Conservation (phyloP, 2,329 filamentous ascomycete genomes). For the Diaporthe sp. region DNA sequence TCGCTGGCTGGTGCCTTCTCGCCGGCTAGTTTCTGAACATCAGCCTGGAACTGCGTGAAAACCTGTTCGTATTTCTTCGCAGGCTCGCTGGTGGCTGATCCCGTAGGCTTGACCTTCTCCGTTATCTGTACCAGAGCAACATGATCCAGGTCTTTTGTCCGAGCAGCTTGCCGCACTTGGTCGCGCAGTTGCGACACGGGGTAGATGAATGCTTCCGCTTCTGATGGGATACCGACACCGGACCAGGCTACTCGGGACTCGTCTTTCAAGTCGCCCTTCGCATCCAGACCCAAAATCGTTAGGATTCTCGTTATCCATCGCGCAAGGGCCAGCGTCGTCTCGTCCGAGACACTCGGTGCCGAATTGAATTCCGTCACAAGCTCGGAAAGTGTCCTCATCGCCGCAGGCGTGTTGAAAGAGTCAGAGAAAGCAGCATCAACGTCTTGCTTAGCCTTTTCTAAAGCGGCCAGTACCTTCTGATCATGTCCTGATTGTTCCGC, state of each 20-base stretch:
- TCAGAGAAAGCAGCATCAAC: constrained; percentile 71
- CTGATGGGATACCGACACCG: constrained; percentile 70
- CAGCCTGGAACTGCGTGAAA: constrained; percentile 50
- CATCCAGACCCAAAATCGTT: constrained; percentile 73
- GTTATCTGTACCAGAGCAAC: constrained; percentile 35
- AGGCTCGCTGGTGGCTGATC: constrained; percentile 28
- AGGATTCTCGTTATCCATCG: constrained; percentile 74
- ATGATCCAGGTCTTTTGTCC: constrained; percentile 51
- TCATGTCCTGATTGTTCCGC: constrained; percentile 38
- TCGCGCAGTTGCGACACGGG: constrained; percentile 56
- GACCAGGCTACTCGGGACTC: constrained; percentile 68
- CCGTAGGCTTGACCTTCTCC: constrained; percentile 35
- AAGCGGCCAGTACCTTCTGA: constrained; percentile 55
- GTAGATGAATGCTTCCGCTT: constrained; percentile 69
- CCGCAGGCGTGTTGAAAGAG: constrained; percentile 75
- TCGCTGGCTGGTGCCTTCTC: constrained; percentile 63
- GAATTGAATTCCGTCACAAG: constrained; percentile 74
- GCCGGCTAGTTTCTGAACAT: constrained; percentile 53
- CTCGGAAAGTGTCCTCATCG: constrained; percentile 70
- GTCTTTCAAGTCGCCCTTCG: constrained; percentile 49
- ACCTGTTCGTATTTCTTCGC: constrained; percentile 43
- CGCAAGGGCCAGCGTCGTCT: constrained; percentile 51
- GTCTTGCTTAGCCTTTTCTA: constrained; percentile 65
- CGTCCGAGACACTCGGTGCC: constrained; percentile 39
- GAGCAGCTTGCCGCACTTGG: constrained; percentile 46